Conservation (phyloP, 305 asterid genomes). For the Fraxinus latifolia region DNA sequence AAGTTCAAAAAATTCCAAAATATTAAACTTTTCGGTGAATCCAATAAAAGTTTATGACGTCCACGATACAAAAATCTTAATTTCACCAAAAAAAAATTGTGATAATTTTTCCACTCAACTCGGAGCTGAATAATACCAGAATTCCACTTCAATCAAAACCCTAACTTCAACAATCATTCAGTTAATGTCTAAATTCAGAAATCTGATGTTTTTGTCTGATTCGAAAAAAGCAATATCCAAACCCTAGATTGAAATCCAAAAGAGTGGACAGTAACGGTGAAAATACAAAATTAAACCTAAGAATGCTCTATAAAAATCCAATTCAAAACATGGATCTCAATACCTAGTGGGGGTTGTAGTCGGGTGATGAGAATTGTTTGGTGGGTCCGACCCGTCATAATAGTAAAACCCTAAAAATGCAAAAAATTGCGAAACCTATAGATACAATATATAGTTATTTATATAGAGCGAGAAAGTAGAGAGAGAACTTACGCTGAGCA, state of each 20-base stretch:
- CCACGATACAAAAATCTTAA: constrained; percentile 2
- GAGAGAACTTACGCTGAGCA: constrained; percentile 40
- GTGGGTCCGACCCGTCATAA: constrained; percentile 10
- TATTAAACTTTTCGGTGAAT: not conserved
- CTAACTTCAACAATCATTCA: constrained; percentile 16
- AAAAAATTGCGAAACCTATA: constrained; percentile 11
- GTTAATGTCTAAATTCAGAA: not conserved
- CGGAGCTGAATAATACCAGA: constrained; percentile 16
- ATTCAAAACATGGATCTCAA: constrained; percentile 5
- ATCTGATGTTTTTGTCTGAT: not conserved
- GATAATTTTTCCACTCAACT: constrained; percentile 10
- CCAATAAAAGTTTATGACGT: not conserved
- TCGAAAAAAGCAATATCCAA: constrained; percentile 15
- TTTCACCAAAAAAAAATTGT: constrained; percentile 9
- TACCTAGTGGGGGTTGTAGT: not conserved
- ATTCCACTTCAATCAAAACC: constrained; percentile 23
- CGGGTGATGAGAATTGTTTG: not conserved
- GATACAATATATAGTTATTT: not conserved
- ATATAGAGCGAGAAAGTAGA: constrained; percentile 15
- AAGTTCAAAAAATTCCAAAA: not conserved
- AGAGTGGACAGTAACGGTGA: not conserved
- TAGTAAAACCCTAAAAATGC: constrained; percentile 30
- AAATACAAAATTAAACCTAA: not conserved
- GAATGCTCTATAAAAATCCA: not conserved
- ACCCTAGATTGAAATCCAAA: constrained; percentile 23